phyloP scores from a whole-genome alignment of 2,329 filamentous ascomycete genomes.

The Pseudogymnoascus sp. region DNA sequence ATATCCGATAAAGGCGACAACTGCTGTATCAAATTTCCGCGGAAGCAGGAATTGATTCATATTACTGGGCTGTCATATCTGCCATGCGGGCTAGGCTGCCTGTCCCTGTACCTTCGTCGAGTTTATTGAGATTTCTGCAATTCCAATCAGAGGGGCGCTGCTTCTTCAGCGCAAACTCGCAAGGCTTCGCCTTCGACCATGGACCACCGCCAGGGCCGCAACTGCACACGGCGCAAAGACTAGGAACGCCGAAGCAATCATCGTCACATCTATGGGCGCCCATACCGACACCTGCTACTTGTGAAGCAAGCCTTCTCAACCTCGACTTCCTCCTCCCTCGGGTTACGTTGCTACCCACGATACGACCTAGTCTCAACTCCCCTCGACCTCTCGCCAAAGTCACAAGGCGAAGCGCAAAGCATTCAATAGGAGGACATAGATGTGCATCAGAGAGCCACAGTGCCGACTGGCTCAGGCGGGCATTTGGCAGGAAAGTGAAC shows the following conservation, averaged over 20 bases:
- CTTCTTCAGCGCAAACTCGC: slow-evolving; percentile 41
- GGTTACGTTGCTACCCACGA: slow-evolving; percentile 1
- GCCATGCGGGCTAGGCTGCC: slow-evolving; percentile 26
- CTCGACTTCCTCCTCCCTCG: slow-evolving; percentile 24
- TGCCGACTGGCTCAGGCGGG: slow-evolving; percentile 3
- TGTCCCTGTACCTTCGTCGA: slow-evolving; percentile 40
- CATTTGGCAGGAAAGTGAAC: slow-evolving; percentile 6
- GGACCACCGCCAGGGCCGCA: slow-evolving; percentile 16
- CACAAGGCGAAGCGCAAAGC: slow-evolving; percentile 8
- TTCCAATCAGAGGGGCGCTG: slow-evolving; percentile 57
- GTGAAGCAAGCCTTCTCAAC: slow-evolving; percentile 22
- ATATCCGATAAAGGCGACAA: slow-evolving; percentile 1
- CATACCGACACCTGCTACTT: slow-evolving; percentile 13
- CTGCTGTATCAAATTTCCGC: neutral
- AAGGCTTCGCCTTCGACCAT: slow-evolving; percentile 23
- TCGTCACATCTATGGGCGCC: slow-evolving; percentile 19
- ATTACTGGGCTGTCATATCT: slow-evolving; percentile 4
- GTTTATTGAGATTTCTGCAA: slow-evolving; percentile 65
- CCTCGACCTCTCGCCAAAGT: neutral
- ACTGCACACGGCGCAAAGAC: slow-evolving; percentile 9
- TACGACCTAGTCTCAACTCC: neutral
- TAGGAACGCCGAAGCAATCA: slow-evolving; percentile 13
- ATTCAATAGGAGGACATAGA: slow-evolving; percentile 14
- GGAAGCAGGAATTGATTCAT: slow-evolving; percentile 1
- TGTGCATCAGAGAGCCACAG: slow-evolving; percentile 15